Conservation (phyloP, 1,284 basidiomycete genomes). For the Heterobasidion annosum region DNA sequence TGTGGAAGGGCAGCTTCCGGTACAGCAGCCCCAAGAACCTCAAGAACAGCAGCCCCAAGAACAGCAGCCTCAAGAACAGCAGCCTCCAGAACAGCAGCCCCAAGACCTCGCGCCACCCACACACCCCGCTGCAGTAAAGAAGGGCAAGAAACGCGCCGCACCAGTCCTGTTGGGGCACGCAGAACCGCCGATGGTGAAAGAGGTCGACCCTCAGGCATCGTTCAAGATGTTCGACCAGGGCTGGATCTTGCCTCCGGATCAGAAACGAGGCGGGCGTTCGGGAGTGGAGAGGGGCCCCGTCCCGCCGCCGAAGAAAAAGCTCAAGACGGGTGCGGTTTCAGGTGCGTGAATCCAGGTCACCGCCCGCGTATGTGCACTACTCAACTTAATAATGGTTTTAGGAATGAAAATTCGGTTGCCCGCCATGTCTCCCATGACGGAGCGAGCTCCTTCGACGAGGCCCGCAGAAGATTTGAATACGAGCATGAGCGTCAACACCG, state of each 20-base stretch:
- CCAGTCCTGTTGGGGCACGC: conserved; percentile 7
- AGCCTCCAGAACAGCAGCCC: background rate
- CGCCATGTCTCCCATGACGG: too few relatives aligned
- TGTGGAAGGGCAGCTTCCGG: background rate
- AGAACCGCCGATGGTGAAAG: conserved; percentile 46
- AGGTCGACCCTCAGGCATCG: conserved; percentile 64
- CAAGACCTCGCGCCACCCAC: background rate
- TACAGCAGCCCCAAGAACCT: background rate
- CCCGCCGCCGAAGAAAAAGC: conserved; percentile 40
- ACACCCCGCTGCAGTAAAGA: conserved; percentile 3
- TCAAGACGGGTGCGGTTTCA: conserved; percentile 34
- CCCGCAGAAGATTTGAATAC: background rate
- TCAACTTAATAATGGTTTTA: too few relatives aligned
- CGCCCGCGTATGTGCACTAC: too few relatives aligned
- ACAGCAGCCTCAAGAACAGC: too few relatives aligned
- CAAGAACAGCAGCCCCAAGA: background rate
- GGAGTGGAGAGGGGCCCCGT: conserved; percentile 30
- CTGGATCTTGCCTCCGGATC: conserved; percentile 73
- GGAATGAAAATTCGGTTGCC: too few relatives aligned
- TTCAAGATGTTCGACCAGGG: conserved; percentile 83
- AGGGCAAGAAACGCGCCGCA: conserved; percentile 7
- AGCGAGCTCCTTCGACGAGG: too few relatives aligned
- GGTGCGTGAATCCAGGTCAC: too few relatives aligned
- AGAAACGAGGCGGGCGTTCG: conserved; percentile 46
- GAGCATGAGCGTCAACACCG: background rate